A percentile compares a stretch with the other conserved stretches of the same genome.
Conservation (phyloP, 2,329 filamentous ascomycete genomes). For the Teratosphaeria nubilosa region DNA sequence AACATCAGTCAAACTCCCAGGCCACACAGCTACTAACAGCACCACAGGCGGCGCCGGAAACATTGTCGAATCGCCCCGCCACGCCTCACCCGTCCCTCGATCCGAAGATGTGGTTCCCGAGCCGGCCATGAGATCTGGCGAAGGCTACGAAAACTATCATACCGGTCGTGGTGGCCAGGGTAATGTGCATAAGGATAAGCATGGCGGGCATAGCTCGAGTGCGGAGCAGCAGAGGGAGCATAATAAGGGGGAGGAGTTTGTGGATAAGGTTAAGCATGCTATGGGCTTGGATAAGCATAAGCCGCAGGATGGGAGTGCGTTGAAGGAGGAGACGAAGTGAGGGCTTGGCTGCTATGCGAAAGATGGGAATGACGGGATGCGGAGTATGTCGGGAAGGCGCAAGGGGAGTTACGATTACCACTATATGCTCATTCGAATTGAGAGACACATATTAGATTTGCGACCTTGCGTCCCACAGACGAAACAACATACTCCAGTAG, state of each 20-base stretch:
- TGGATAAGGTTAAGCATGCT: conserved; percentile 36
- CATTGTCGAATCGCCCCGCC: conserved; percentile 26
- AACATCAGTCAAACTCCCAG: neutral
- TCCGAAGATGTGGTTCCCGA: conserved; percentile 36
- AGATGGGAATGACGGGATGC: neutral
- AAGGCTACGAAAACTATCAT: conserved; percentile 35
- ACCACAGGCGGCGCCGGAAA: conserved; percentile 31
- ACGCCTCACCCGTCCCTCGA: conserved; percentile 13
- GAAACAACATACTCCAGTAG: too few relatives aligned
- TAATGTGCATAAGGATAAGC: conserved; percentile 39
- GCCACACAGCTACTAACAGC: neutral
- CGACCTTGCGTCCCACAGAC: too few relatives aligned
- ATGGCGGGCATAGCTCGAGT: conserved; percentile 34
- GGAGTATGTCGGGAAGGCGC: neutral
- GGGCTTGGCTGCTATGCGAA: neutral
- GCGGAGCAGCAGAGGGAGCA: neutral
- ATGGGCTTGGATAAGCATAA: conserved; percentile 17
- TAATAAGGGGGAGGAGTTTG: conserved; percentile 16
- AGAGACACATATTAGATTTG: too few relatives aligned
- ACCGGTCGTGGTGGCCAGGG: conserved; percentile 39
- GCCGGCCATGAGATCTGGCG: conserved; percentile 25
- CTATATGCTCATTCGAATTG: too few relatives aligned
- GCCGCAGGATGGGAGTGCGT: conserved; percentile 11
- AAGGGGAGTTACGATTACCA: neutral
- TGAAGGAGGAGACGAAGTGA: conserved; percentile 1